Percentiles rank a stretch among this genome's conserved stretches.
phyloP scores from a whole-genome alignment of 2,329 filamentous ascomycete genomes.

The Pseudocercospora fuligena region DNA sequence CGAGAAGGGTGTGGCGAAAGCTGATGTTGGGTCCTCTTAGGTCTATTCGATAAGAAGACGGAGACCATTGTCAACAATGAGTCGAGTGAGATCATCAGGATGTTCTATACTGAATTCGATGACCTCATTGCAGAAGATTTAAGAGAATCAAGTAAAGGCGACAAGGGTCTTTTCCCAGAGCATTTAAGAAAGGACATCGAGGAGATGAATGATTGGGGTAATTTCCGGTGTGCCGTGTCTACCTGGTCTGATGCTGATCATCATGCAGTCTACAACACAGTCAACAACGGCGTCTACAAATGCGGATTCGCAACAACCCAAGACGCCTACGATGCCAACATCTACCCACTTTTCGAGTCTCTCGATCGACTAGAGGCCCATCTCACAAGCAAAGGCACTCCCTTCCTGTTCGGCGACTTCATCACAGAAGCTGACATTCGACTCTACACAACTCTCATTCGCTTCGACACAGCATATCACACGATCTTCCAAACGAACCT shows the following conservation, averaged over 20 bases:
- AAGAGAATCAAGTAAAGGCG: constrained; percentile 57
- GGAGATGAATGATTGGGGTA: constrained; percentile 73
- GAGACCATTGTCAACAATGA: constrained; percentile 83
- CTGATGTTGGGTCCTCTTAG: not conserved
- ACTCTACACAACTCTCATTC: constrained; percentile 67
- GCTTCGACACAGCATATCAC: constrained; percentile 79
- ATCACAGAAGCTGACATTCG: constrained; percentile 70
- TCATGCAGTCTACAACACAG: constrained; percentile 60
- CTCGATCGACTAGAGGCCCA: constrained; percentile 78
- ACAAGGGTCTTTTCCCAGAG: constrained; percentile 70
- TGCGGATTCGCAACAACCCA: constrained; percentile 83
- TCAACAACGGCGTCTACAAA: constrained; percentile 45
- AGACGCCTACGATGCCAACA: constrained; percentile 78
- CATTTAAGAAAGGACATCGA: constrained; percentile 72
- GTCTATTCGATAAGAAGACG: constrained; percentile 70
- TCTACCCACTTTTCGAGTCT: constrained; percentile 72
- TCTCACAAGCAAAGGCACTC: constrained; percentile 58
- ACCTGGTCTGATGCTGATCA: constrained; percentile 54
- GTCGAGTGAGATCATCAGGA: constrained; percentile 86
- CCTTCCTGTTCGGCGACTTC: constrained; percentile 74
- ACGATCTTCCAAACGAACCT: constrained; percentile 81
- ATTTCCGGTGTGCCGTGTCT: not conserved
- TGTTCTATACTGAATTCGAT: constrained; percentile 84
- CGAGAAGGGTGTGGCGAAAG: not conserved
- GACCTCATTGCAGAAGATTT: constrained; percentile 54